Evolutionary conservation across 805 yeast genomes (phyloP), one percentile per base, ranked within the genome.

Genomic region (Candida qinlingensis): DNA sequence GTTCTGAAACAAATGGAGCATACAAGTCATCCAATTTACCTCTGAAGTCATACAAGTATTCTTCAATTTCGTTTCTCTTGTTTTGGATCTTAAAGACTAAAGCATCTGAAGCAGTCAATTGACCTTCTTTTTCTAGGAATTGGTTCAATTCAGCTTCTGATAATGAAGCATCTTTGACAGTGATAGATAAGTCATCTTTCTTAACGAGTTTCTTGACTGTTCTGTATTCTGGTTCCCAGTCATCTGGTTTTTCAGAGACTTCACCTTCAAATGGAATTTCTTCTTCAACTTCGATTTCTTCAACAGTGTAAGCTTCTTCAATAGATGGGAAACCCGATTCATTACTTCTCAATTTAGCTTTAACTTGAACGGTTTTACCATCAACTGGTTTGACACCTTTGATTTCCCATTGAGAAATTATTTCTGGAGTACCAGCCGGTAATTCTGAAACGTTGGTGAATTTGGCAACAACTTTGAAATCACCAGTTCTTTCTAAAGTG

Each of bases 31-130:
- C 98, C 65, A 94, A 78, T 77, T 94, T 94, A 69, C 96, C 96
- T 76, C 99, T 87, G 72, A 92, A 82, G 63, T 89, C 96, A 75
- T 94, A 94, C 65, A 94, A 94, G 79, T 94, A 94, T 79, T 94
- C 99, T 79, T 94, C 99, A 54, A 94, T 79, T 57, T 96, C 94
- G 71, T 94, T 94, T 85, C 94, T 94, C 73, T 90, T 89, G 75
- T 94, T 97, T 78, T 94, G 98, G 58, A 98, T 94, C 75, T 94
- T 98, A 58, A 95, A 95, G 57, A 94, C 97, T 62, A 92, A 83
- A 77, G 91, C 94, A 73, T 94, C 99, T 66, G 85, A 90, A 67
- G 89, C 81, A 56, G 80, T 77, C 83, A 94, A 74, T 68, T 85
- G 78, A 65, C 81, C 80, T 77, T 94, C 99, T 70, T 75, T 74